A percentile compares a stretch with the other conserved stretches of the same genome.
Evolutionary conservation across 495 filamentous ascomycete species (phyloP).

Genomic region (Hypoxylon lienhwacheense): DNA sequence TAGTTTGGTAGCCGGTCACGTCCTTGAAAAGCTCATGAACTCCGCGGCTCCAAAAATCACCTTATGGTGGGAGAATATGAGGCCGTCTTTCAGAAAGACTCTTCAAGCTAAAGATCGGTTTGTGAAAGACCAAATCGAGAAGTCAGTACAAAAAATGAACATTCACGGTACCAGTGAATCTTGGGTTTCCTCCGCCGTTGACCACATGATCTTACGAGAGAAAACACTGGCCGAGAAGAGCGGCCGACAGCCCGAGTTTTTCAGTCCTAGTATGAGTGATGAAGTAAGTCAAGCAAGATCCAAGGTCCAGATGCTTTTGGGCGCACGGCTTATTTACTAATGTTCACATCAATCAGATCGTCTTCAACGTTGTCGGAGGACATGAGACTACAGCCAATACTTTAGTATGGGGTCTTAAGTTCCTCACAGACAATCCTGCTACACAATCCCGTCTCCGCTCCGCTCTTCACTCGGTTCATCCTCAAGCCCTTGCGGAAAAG

Average conservation of each 20-base stretch:
- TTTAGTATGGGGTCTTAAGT: constrained; percentile 1
- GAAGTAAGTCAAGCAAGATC: neutral
- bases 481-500: neutral
- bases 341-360: neutral
- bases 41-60: neutral
- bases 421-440: neutral
- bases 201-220: constrained; percentile 3
- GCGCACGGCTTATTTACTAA: neutral
- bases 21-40: constrained; percentile 4
- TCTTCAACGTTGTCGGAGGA: neutral
- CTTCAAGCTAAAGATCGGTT: neutral
- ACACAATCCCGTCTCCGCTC: neutral
- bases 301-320: neutral
- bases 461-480: neutral
- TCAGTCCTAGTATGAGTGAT: neutral
- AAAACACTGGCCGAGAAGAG: neutral
- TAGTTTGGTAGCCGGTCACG: neutral
- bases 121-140: neutral
- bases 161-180: neutral
- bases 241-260: neutral
- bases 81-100: constrained; percentile 1
- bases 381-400: neutral
- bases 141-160: neutral
- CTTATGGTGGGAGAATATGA: neutral
- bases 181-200: neutral